Evolutionary conservation across 2,329 filamentous ascomycete genomes (phyloP).

Genomic region (Aspergillus sp.): DNA sequence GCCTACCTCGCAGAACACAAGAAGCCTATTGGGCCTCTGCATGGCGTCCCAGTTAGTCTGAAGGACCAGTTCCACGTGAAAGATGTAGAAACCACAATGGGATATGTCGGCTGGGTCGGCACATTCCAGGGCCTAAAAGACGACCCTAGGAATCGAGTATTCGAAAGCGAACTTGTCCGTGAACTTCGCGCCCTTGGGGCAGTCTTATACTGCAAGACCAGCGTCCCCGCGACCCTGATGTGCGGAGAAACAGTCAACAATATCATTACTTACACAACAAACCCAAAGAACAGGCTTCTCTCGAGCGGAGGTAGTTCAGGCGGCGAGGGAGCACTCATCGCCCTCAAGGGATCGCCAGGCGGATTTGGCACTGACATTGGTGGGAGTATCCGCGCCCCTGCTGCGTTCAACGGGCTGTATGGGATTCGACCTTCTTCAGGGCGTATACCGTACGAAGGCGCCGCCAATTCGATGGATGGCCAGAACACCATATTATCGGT

Average conservation of each 20-base stretch:
- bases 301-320: conserved; percentile 59
- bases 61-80: conserved; percentile 52
- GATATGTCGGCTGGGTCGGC: conserved; percentile 66
- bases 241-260: conserved; percentile 62
- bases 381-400: conserved; percentile 58
- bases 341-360: conserved; percentile 52
- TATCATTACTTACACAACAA: conserved; percentile 58
- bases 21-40: conserved; percentile 57
- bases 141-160: conserved; percentile 49
- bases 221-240: conserved; percentile 58
- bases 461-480: conserved; percentile 64
- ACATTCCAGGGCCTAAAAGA: conserved; percentile 58
- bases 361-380: conserved; percentile 61
- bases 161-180: conserved; percentile 59
- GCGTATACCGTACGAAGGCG: conserved; percentile 56
- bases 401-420: conserved; percentile 60
- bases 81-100: conserved; percentile 59
- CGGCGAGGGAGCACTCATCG: conserved; percentile 58
- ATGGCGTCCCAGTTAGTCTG: conserved; percentile 60
- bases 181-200: conserved; percentile 56
- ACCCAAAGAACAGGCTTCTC: conserved; percentile 57
- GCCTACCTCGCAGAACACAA: conserved; percentile 44
- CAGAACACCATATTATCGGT: conserved; percentile 64
- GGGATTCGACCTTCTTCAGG: conserved; percentile 56
- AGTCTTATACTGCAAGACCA: conserved; percentile 56